phyloP scores from a whole-genome alignment of 2,329 filamentous ascomycete species.

The Pezicula neosporulosa region DNA sequence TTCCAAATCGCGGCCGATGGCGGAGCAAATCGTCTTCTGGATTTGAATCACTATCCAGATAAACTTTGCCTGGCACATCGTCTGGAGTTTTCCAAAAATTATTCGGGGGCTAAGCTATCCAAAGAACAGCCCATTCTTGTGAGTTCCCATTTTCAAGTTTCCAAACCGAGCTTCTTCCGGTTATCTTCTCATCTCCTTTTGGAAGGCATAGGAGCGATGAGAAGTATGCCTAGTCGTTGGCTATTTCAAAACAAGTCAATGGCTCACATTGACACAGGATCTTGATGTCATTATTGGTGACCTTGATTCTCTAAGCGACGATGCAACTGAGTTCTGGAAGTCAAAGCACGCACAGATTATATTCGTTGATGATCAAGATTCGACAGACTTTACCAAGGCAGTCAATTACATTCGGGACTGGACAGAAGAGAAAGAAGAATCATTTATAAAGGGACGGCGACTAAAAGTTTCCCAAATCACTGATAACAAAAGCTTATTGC shows the following conservation, averaged over 20 bases:
- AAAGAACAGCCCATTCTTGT: too few relatives aligned
- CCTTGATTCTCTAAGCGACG: constrained; percentile 73
- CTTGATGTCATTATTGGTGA: constrained; percentile 82
- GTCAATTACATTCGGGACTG: constrained; percentile 52
- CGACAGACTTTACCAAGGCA: constrained; percentile 89
- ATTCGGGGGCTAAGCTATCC: too few relatives aligned
- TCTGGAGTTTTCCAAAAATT: too few relatives aligned
- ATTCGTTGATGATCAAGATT: constrained; percentile 75
- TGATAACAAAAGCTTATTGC: constrained; percentile 8
- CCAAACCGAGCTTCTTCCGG: too few relatives aligned
- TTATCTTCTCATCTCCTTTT: too few relatives aligned
- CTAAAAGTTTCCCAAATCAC: background rate
- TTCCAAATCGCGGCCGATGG: constrained; percentile 84
- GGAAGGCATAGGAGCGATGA: too few relatives aligned
- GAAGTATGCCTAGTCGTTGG: too few relatives aligned
- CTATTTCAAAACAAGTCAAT: background rate
- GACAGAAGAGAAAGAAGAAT: constrained; percentile 11
- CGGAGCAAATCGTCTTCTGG: constrained; percentile 74
- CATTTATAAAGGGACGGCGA: background rate
- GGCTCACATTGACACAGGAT: constrained; percentile 33
- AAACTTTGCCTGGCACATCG: too few relatives aligned
- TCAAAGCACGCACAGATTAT: constrained; percentile 55
- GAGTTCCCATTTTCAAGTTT: too few relatives aligned
- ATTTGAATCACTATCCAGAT: constrained; percentile 31
- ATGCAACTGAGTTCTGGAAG: constrained; percentile 49